Conservation (phyloP, 177 flowering plant genomes). For the Vitis hybrid region DNA sequence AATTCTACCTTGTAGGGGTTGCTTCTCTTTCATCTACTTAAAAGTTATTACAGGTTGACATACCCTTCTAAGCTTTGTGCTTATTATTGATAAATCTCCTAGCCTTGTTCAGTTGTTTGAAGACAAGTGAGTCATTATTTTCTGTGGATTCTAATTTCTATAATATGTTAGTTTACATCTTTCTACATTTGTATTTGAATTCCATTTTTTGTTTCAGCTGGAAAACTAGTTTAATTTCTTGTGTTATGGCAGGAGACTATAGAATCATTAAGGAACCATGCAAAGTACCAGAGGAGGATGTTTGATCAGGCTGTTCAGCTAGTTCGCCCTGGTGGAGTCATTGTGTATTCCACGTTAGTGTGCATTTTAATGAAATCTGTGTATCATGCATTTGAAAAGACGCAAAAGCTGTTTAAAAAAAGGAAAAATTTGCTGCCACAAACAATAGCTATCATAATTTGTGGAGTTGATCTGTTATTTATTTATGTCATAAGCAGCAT, state of each 20-base stretch:
- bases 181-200: background rate
- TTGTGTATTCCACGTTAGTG: conserved; percentile 93
- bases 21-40: background rate
- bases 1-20: background rate
- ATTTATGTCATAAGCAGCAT: too few species aligned
- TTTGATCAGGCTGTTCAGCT: conserved; percentile 96
- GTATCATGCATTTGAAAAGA: too few species aligned
- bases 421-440: too few species aligned
- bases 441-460: too few species aligned
- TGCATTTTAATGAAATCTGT: background rate
- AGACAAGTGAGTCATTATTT: background rate
- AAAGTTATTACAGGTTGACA: background rate
- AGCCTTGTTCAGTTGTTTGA: background rate
- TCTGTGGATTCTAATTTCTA: background rate
- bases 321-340: conserved; percentile 90
- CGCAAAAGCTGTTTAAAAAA: too few species aligned
- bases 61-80: background rate
- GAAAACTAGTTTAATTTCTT: background rate
- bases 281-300: conserved; percentile 85
- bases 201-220: background rate
- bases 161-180: background rate
- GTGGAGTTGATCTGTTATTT: too few species aligned
- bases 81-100: background rate
- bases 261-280: conserved; percentile 72
- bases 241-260: conserved; percentile 64